A percentile compares a stretch with the other conserved stretches of the same genome.
Evolutionary conservation across 1,284 basidiomycete species (phyloP).

Genomic region (Takashimella koratensis): DNA sequence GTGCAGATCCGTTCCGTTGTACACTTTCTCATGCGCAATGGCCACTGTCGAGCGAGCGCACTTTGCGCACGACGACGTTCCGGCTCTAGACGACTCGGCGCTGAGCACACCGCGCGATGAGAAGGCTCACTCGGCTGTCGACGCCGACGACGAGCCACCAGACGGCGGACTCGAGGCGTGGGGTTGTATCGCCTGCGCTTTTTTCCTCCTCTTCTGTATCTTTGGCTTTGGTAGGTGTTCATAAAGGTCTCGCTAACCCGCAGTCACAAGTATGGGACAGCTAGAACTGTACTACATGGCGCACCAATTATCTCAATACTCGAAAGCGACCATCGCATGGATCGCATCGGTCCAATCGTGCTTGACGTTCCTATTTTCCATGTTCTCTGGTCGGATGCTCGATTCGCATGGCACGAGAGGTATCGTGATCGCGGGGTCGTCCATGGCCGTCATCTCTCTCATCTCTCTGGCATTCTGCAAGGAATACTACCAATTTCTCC

Average conservation of each 20-base stretch:
- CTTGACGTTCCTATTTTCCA: slow-evolving; percentile 32
- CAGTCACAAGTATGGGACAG: slow-evolving; percentile 43
- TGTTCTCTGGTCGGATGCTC: slow-evolving; percentile 38
- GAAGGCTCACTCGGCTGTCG: background rate
- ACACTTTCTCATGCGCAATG: background rate
- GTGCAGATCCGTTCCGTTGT: too few species aligned
- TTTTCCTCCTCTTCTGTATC: slow-evolving; percentile 39
- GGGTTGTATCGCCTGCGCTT: slow-evolving; percentile 22
- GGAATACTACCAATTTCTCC: slow-evolving; percentile 44
- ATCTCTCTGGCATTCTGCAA: slow-evolving; percentile 43
- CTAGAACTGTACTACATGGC: slow-evolving; percentile 38
- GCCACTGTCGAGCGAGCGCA: background rate
- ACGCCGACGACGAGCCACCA: slow-evolving; percentile 2
- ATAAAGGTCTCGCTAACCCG: background rate
- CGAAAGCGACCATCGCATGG: slow-evolving; percentile 41
- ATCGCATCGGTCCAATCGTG: slow-evolving; percentile 35
- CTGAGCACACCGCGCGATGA: background rate
- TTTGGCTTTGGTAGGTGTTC: slow-evolving; percentile 45
- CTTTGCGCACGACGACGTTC: background rate
- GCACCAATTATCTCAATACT: slow-evolving; percentile 34
- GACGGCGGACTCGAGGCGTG: slow-evolving; percentile 15
- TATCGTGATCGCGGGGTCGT: slow-evolving; percentile 29
- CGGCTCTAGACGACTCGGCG: background rate
- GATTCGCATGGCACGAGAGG: slow-evolving; percentile 37
- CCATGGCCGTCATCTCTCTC: slow-evolving; percentile 28